Base-by-base conservation (phyloP, 1,284 basidiomycete species). In the Sanguinoderma infundibulare region DNA sequence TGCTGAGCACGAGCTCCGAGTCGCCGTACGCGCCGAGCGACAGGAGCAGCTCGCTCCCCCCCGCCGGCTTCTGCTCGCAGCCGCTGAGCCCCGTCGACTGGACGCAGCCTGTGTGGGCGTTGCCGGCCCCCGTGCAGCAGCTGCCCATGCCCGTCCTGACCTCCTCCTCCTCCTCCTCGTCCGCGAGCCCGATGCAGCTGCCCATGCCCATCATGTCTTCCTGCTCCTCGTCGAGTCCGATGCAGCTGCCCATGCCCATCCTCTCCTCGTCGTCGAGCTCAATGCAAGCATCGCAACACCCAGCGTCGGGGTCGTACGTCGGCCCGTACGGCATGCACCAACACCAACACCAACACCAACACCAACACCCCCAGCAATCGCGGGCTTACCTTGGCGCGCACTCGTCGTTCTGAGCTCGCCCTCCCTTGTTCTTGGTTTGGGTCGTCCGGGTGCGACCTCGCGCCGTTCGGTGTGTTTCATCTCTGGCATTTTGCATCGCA, bases 51-150 rank as follows among this genome's bases (percentile, higher is more conserved):
- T 67, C 66, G 20, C 63, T 61, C 24, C 47, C 52, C 50, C 38
- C 56, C 22, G 17, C 59, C 20, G 65, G 65, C 42, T 64, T 66
- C 60, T 26, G 50, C 40, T 64, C 62, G 58, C 51, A 54, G 50
- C 65, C 65, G 24, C 55, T 66, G 24, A 66, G 65, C 58, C 65
- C 65, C n/a, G 46, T 57, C 47, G 58, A 53, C 38, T 64, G 62
- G 65, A 34, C 53, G 30, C 50, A 38, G 47, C 24, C 15, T 7
- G 38, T n/a, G 22, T 53, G 36, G 34, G 40, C 47, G 47, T 30
- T 17, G 30, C 6, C 42, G 28, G 47, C 47, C 14, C 20, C 5
- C 24, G 6, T 8, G 5, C 44, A 46, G 44, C 44, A 26, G 44
- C 44, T 24, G 5, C 44, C 5, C 9, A 3, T 24, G 17, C 20